Evolutionary conservation across 2,329 filamentous ascomycete species (phyloP), one percentile per base, ranked within the genome.

Genomic region (Fusarium sp.): DNA sequence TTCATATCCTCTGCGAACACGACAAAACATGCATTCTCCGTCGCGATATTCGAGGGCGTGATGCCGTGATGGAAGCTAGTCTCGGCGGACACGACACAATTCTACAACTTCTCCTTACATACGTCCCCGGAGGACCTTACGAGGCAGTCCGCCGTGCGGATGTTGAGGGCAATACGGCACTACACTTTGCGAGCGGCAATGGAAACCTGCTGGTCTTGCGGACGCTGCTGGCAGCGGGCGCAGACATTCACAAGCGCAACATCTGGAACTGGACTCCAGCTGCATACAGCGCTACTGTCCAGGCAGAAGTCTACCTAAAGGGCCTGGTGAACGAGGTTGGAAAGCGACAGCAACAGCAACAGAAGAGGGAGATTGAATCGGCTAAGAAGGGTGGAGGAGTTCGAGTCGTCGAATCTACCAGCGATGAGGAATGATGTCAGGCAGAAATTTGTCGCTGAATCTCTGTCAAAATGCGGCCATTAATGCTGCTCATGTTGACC

Each of bases 291-390:
- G 89, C 92, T 15, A 95, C 92, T 0, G 90, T 94, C 9, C 91
- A 94, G 76, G 92, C 93, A 2, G 93, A 97, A 79, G 91, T 94
- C 1, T 96, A 97, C 76, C 90, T 96, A 65, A 93, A 92, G 80
- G 89, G 88, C 15, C 80, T 97, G 55, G 89, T 96, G 6, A 85
- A 85, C 0, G 93, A 96, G 73, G 87, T 89, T 19, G 91, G 92
- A 76, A 88, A 88, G 76, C 83, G 88, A 72, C 75, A 78, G 63
- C 76, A 80, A 53, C 73, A 78, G 57, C 76, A 80, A 53, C 73
- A 78, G 55, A 68, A 71, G 39, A 73, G 70, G 67, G 78, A 81
- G 50, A 78, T 76, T 5, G 81, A 82, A 36, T 78, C 80, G 40
- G 71, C 75, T 5, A 82, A 80, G 68, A 84, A 82, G 70, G 80